Base-by-base conservation (phyloP, 768 basidiomycete genomes). In the Calocybe gangraenosa region DNA sequence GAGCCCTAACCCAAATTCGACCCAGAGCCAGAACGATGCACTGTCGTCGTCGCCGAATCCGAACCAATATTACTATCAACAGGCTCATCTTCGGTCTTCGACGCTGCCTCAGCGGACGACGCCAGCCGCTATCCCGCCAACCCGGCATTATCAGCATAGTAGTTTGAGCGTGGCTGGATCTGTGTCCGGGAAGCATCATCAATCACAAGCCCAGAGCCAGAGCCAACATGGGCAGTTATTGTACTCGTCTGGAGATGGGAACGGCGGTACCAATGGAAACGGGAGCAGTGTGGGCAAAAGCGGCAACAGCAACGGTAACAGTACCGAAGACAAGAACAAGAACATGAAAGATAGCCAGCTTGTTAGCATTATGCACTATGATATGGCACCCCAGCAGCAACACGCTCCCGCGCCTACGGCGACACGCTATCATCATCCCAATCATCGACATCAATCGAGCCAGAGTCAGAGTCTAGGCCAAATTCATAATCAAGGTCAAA, bases 141-240 rank as follows among this genome's bases (percentile, higher is more conserved):
- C 62, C 50, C 63, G 74, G 10, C 75, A 76, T 56, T 68, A 65
- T 51, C 72, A 73, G 56, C 73, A 74, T 50, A 75, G 55, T 47
- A 75, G 72, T 50, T 69, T 75, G 68, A 75, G 72, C 49, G 62
- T 73, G 43, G 61, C 68, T 9, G 28, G 44, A 23, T 25, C 42
- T 20, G 19, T 28, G 25, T 6, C 25, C 25, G 25, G 25, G 25
- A 28, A 28, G 25, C 25, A 28, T 28, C 25, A 30, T 17, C 39
- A 40, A n/a, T n/a, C 34, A 3, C 34, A 36, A 19, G 15, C 39
- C 17, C n/a, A n/a, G 10, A 37, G 14, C 11, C 41, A 33, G 30
- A 43, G 33, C 34, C 42, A 41, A 34, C 25, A 28, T 5, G 6
- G 25, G 11, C 25, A 28, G 11, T 28, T 28, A 11, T 28, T 28